phyloP scores from a whole-genome alignment of 1,139 yeast species.

The Hyphopichia khmerensis region DNA sequence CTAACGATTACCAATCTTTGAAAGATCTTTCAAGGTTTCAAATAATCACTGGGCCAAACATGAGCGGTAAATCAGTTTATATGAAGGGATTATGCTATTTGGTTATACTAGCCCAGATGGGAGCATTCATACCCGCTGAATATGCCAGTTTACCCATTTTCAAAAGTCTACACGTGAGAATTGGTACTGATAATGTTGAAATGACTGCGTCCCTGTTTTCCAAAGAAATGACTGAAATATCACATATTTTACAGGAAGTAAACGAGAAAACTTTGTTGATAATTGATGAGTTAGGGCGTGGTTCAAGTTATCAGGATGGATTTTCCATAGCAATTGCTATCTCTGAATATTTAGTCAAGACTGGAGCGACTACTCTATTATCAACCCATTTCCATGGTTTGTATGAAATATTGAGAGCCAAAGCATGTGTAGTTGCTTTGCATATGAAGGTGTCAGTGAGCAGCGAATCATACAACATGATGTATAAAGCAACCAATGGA shows the following conservation, averaged over 20 bases:
- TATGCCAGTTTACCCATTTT: conserved; percentile 37
- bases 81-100: conserved; percentile 46
- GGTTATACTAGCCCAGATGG: conserved; percentile 50
- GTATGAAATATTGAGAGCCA: conserved; percentile 25
- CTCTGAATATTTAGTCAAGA: conserved; percentile 25
- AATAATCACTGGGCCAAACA: conserved; percentile 46
- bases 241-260: conserved; percentile 34
- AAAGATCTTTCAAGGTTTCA: conserved; percentile 36
- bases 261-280: conserved; percentile 36
- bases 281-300: conserved; percentile 55
- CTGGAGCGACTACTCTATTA: conserved; percentile 26
- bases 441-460: conserved; percentile 22
- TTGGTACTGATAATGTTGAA: conserved; percentile 40
- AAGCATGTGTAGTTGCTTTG: conserved; percentile 24
- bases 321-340: conserved; percentile 38
- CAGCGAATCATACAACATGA: conserved; percentile 20
- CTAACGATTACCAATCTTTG: conserved; percentile 37
- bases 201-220: conserved; percentile 47
- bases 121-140: conserved; percentile 52
- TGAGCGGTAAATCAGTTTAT: conserved; percentile 56
- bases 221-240: conserved; percentile 49
- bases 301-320: conserved; percentile 41
- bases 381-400: conserved; percentile 41
- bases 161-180: conserved; percentile 41
- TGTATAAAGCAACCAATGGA: conserved; percentile 21